These are phyloP conservation scores for Claviceps maximensis DNA, from an alignment of 2,329 filamentous ascomycete species.

Conservation along the genomic window DNA sequence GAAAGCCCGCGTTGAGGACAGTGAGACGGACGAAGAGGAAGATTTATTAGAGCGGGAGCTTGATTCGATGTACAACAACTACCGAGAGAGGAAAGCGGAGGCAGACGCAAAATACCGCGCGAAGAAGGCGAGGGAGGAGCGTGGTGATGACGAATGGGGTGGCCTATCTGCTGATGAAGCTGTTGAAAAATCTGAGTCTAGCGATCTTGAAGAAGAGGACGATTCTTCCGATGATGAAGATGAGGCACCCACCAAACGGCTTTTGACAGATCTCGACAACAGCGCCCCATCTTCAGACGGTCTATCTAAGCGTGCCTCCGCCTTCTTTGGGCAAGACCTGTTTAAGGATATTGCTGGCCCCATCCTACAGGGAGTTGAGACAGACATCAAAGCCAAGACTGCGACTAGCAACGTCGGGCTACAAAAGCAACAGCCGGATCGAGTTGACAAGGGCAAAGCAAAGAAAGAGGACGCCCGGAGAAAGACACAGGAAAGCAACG, in stretches of 20 bases:
- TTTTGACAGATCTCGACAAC: conserved; percentile 26
- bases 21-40: conserved; percentile 62
- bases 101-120: conserved; percentile 78
- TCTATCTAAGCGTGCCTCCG: conserved; percentile 71
- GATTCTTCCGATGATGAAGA: conserved; percentile 23
- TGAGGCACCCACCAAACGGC: conserved; percentile 12
- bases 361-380: conserved; percentile 47
- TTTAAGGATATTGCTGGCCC: conserved; percentile 49
- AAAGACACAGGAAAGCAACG: conserved; percentile 2
- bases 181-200: conserved; percentile 34
- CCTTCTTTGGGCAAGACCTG: conserved; percentile 91
- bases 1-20: conserved; percentile 40
- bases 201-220: conserved; percentile 46
- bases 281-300: conserved; percentile 30
- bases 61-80: conserved; percentile 77
- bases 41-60: conserved; percentile 75
- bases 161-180: conserved; percentile 62
- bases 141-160: conserved; percentile 82
- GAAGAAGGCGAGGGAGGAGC: conserved; percentile 73
- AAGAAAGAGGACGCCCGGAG: conserved; percentile 13
- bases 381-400: conserved; percentile 22
- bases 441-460: not conserved
- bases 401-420: conserved; percentile 12
- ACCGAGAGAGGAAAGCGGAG: conserved; percentile 65
- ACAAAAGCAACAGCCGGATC: not conserved